A percentile compares a stretch with the other conserved stretches of the same genome.
phyloP scores from a whole-genome alignment of 306 rosid genomes.

The Lathyrus sativus region DNA sequence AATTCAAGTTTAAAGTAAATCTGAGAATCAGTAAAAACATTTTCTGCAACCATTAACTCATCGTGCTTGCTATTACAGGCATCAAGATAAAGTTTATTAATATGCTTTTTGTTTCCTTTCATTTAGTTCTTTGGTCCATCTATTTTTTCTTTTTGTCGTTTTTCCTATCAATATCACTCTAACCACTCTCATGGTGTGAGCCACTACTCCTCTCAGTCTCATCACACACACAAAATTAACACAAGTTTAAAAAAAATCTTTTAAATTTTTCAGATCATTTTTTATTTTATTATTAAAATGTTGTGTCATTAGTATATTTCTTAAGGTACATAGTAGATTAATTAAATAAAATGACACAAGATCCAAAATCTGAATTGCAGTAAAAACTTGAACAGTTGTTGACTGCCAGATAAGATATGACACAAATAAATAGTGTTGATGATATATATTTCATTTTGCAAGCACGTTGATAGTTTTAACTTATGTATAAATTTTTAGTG shows the following conservation, averaged over 20 bases:
- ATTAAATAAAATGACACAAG: slow-evolving; percentile 57
- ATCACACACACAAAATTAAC: too few species aligned
- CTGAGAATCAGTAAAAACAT: slow-evolving; percentile 33
- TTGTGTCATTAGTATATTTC: slow-evolving; percentile 34
- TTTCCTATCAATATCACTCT: slow-evolving; percentile 13
- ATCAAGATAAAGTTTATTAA: slow-evolving; percentile 24
- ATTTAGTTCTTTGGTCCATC: slow-evolving; percentile 19
- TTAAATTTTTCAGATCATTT: too few species aligned
- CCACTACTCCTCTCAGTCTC: not conserved
- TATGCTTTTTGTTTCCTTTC: slow-evolving; percentile 35
- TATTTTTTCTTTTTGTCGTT: slow-evolving; percentile 33
- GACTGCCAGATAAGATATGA: slow-evolving; percentile 45
- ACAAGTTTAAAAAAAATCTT: too few species aligned
- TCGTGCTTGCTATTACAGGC: slow-evolving; percentile 25
- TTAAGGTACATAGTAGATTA: slow-evolving; percentile 32
- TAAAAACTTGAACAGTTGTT: slow-evolving; percentile 47
- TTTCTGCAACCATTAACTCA: slow-evolving; percentile 32
- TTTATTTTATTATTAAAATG: too few species aligned
- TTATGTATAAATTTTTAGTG: slow-evolving; percentile 30
- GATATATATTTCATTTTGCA: slow-evolving; percentile 23
- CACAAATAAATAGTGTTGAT: slow-evolving; percentile 43
- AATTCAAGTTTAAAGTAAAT: slow-evolving; percentile 22
- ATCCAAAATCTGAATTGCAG: slow-evolving; percentile 70
- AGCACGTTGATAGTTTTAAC: slow-evolving; percentile 34
- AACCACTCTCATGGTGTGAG: slow-evolving; percentile 1